Conservation (phyloP, 2,329 filamentous ascomycete genomes). For the Zopfia rhizophila region DNA sequence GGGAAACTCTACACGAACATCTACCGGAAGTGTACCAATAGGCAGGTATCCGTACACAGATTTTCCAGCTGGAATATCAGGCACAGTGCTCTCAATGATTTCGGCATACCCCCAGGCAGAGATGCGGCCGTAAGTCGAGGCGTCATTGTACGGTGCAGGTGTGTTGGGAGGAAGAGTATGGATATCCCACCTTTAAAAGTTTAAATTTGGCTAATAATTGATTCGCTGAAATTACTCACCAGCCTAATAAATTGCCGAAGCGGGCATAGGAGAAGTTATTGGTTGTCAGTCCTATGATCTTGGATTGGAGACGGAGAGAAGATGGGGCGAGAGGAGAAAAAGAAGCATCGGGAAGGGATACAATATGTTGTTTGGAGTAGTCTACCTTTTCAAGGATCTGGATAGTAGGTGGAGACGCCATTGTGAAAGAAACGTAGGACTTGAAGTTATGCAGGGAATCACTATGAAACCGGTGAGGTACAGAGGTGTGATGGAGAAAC, state of each 20-base stretch:
- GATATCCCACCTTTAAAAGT: conserved; percentile 60
- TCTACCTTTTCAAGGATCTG: conserved; percentile 30
- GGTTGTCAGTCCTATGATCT: conserved; percentile 34
- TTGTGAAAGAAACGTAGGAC: neutral
- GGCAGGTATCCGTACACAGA: conserved; percentile 59
- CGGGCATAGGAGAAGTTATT: conserved; percentile 37
- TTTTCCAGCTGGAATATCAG: conserved; percentile 45
- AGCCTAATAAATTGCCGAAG: too few species aligned
- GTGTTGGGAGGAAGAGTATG: conserved; percentile 55
- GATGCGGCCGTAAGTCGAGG: conserved; percentile 56
- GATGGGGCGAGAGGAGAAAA: conserved; percentile 25
- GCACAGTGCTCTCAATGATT: conserved; percentile 55
- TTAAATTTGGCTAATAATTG: too few species aligned
- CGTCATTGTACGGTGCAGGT: conserved; percentile 52
- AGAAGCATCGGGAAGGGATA: conserved; percentile 16
- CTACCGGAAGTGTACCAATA: conserved; percentile 50
- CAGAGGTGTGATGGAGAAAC: neutral
- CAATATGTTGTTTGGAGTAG: conserved; percentile 33
- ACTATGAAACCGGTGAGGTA: conserved; percentile 3
- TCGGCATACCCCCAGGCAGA: conserved; percentile 62
- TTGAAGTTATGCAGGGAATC: neutral
- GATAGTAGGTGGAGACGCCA: conserved; percentile 3
- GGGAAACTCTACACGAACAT: conserved; percentile 48
- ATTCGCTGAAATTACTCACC: too few species aligned
- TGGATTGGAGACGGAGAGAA: conserved; percentile 31